phyloP scores from a whole-genome alignment of 441 rosid genomes.

The Pelargonium australe region DNA sequence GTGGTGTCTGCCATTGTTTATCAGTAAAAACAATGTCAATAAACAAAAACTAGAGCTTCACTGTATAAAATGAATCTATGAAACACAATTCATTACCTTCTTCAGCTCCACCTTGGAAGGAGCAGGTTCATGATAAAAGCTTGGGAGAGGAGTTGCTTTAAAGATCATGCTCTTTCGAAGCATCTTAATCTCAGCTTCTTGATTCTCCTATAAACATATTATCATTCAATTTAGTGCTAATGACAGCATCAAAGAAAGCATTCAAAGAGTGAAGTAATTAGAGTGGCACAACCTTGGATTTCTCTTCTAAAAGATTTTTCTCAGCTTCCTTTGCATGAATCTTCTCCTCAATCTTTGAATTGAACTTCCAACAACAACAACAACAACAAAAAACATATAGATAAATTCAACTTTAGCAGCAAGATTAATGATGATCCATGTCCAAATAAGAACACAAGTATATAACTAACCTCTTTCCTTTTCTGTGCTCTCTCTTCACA shows the following conservation, averaged over 20 bases:
- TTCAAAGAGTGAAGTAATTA: not conserved
- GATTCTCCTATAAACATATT: constrained; percentile 21
- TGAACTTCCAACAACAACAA: constrained; percentile 41
- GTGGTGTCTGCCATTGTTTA: constrained; percentile 4
- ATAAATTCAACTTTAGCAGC: not conserved
- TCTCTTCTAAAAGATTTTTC: constrained; percentile 37
- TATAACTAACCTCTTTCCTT: constrained; percentile 27
- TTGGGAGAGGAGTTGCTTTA: constrained; percentile 35
- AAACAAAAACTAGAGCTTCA: not conserved
- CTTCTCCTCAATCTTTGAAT: constrained; percentile 89
- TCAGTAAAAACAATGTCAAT: not conserved
- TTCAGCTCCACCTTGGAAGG: constrained; percentile 32
- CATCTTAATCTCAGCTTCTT: constrained; percentile 28
- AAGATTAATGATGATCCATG: not conserved
- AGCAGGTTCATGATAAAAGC: constrained; percentile 30
- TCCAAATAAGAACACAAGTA: not conserved
- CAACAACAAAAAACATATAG: not conserved
- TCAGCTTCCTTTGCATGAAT: constrained; percentile 85
- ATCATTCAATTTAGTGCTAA: not conserved
- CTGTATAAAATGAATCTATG: not conserved
- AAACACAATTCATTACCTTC: constrained; percentile 18
- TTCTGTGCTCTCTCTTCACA: constrained; percentile 33
- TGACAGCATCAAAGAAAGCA: not conserved
- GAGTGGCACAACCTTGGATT: constrained; percentile 23
- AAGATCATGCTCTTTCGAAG: constrained; percentile 28